Conservation (phyloP, 805 yeast species). For the Candida boidinii region DNA sequence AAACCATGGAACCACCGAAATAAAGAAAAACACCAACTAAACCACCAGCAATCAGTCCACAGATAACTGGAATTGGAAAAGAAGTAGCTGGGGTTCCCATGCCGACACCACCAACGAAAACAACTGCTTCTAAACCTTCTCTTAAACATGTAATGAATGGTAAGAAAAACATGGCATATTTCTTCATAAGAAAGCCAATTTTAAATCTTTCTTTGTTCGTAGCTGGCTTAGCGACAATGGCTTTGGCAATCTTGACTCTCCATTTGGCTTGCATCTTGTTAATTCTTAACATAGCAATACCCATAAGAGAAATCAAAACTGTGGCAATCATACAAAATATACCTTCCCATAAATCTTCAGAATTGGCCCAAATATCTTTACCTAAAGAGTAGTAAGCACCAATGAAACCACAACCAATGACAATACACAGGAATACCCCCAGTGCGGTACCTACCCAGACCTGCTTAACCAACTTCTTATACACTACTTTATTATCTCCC, state of each 20-base stretch:
- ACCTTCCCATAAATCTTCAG: conserved; percentile 98
- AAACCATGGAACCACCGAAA: conserved; percentile 72
- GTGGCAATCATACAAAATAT: conserved; percentile 86
- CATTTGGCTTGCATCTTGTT: conserved; percentile 96
- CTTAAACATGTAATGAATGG: conserved; percentile 89
- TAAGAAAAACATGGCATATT: conserved; percentile 81
- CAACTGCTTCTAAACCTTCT: conserved; percentile 96
- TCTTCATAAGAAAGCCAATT: conserved; percentile 48
- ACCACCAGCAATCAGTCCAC: conserved; percentile 77
- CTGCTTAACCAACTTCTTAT: conserved; percentile 60
- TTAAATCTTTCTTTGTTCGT: conserved; percentile 42
- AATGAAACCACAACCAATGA: conserved; percentile 87
- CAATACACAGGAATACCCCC: conserved; percentile 74
- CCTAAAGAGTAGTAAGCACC: conserved; percentile 83
- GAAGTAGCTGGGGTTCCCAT: conserved; percentile 44
- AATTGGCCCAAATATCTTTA: conserved; percentile 73
- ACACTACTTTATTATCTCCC: conserved; percentile 49
- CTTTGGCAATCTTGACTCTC: conserved; percentile 89
- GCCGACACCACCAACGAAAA: conserved; percentile 95
- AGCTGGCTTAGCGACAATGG: conserved; percentile 55
- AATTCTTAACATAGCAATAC: conserved; percentile 91
- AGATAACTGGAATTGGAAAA: conserved; percentile 88
- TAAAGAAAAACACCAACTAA: conserved; percentile 63
- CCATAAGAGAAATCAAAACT: conserved; percentile 84
- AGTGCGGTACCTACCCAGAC: conserved; percentile 76